These are phyloP conservation scores for Triticum monococcum DNA, from an alignment of 176 grass and related monocot genomes.

Conservation along the genomic window DNA sequence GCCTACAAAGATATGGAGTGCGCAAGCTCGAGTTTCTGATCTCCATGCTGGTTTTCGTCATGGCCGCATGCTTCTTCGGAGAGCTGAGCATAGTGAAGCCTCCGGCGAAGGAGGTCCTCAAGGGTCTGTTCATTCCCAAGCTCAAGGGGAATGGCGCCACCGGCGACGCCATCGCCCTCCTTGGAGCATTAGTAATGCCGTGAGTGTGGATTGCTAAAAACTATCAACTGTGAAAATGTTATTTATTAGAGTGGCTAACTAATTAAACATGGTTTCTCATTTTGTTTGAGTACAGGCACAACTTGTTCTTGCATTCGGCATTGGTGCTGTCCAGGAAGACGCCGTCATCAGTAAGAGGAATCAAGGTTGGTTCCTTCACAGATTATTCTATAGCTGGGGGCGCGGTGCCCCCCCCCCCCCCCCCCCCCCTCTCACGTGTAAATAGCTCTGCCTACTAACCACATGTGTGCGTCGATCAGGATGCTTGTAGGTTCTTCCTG, in stretches of 20 bases:
- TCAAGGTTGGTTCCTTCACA: slow-evolving; percentile 52
- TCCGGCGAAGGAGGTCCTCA: slow-evolving; percentile 61
- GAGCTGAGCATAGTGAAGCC: slow-evolving; percentile 84
- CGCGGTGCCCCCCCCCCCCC: no score
- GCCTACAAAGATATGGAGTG: slow-evolving; percentile 87
- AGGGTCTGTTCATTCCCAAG: slow-evolving; percentile 21
- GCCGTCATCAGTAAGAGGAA: slow-evolving; percentile 64
- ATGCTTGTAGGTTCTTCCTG: slow-evolving; percentile 42
- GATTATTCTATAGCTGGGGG: no score
- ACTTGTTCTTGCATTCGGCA: slow-evolving; percentile 92
- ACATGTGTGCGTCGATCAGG: slow-evolving; percentile 23
- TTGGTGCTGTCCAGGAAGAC: slow-evolving; percentile 86
- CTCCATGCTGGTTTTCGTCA: slow-evolving; percentile 18
- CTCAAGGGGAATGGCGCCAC: slow-evolving; percentile 60
- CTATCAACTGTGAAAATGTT: background rate
- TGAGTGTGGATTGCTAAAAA: slow-evolving; percentile 7
- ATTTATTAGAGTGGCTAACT: background rate
- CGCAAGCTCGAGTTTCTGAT: slow-evolving; percentile 26
- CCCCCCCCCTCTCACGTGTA: no score
- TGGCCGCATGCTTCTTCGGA: slow-evolving; percentile 81
- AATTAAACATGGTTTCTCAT: background rate
- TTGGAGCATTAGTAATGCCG: slow-evolving; percentile 91
- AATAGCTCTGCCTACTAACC: no score
- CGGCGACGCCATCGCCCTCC: slow-evolving; percentile 74
- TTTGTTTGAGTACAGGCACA: slow-evolving; percentile 53